Percentiles rank a stretch among this genome's conserved stretches.
phyloP scores from a whole-genome alignment of 202 grass and related monocot species.

The Setaria italica region DNA sequence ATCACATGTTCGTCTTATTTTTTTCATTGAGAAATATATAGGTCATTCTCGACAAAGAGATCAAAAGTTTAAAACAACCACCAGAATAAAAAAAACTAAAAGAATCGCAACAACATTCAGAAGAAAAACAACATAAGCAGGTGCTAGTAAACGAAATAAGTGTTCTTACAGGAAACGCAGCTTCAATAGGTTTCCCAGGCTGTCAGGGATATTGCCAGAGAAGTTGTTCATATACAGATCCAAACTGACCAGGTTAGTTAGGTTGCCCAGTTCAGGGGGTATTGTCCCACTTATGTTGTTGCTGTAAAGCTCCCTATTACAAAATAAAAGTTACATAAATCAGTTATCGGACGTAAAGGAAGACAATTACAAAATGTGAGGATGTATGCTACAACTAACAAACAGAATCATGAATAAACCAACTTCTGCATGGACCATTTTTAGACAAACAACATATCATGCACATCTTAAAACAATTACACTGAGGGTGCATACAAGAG shows the following conservation, averaged over 20 bases:
- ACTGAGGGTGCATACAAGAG: conserved; percentile 1
- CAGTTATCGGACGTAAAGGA: conserved; percentile 31
- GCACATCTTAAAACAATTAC: background rate
- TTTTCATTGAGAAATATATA: background rate
- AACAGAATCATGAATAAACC: background rate
- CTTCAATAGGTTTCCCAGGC: conserved; percentile 72
- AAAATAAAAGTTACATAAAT: conserved; percentile 34
- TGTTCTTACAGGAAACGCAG: conserved; percentile 85
- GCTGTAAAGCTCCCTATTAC: conserved; percentile 86
- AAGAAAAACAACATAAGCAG: conserved; percentile 31
- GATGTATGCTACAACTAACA: conserved; percentile 19
- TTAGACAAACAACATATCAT: background rate
- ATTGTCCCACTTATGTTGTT: conserved; percentile 86
- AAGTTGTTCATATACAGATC: conserved; percentile 86
- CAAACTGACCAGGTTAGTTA: conserved; percentile 93
- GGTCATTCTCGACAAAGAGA: background rate
- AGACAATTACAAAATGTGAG: conserved; percentile 11
- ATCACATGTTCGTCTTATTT: conserved; percentile 22
- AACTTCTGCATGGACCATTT: conserved; percentile 1
- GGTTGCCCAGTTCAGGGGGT: conserved; percentile 83
- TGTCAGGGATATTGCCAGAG: conserved; percentile 67
- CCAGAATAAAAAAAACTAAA: conserved; percentile 24
- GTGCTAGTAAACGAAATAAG: conserved; percentile 18
- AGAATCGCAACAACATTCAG: conserved; percentile 25
- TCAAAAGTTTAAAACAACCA: conserved; percentile 1